Evolutionary conservation across 495 filamentous ascomycete species (phyloP), one percentile per base, ranked within the genome.

Genomic region (Trichoderma virens): DNA sequence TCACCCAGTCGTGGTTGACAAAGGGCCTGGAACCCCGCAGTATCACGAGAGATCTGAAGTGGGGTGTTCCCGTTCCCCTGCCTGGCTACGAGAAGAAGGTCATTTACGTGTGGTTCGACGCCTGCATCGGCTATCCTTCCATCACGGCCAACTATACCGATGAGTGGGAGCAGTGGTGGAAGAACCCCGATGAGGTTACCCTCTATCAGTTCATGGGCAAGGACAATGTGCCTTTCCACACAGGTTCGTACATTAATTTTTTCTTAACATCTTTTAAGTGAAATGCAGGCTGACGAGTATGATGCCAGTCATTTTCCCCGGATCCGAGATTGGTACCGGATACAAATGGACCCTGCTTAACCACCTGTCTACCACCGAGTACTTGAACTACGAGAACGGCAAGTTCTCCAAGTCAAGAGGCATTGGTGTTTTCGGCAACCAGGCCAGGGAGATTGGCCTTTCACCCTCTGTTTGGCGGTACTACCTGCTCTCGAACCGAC

Each of bases 161-260:
- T 30, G 79, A 96, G 61, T 98, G 94, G 94, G 87, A 96, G 78
- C 79, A 87, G 64, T 98, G 94, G 94, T 98, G 94, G 94, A 86
- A 87, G 67, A 87, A 96, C 74, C 90, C 91, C 7, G 86, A 93
- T 27, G 80, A 96, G 43, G 93, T 97, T 38, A 84, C 88, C 70
- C 85, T 98, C 5, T 97, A 94, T 74, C 94, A 98, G 74, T 98
- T 98, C 82, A 88, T 98, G 85, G 93, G 93, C 74, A 98, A 98
- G 76, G 93, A 98, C 78, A 98, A 98, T 67, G 91, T 96, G 13
- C 89, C 90, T 27, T 97, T 93, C 78, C 92, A 95, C 75, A 86
- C 84, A 61, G 35, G 59, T 61, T 14, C 31, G 59, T 64, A 45
- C 54, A 66, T 27, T 4, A n/a, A 54, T 59, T 69, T 5, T 76